Percentiles rank a stretch among this genome's conserved stretches.
These are phyloP conservation scores for Suillus luteus DNA, from an alignment of 768 basidiomycete species.

Conservation along the genomic window DNA sequence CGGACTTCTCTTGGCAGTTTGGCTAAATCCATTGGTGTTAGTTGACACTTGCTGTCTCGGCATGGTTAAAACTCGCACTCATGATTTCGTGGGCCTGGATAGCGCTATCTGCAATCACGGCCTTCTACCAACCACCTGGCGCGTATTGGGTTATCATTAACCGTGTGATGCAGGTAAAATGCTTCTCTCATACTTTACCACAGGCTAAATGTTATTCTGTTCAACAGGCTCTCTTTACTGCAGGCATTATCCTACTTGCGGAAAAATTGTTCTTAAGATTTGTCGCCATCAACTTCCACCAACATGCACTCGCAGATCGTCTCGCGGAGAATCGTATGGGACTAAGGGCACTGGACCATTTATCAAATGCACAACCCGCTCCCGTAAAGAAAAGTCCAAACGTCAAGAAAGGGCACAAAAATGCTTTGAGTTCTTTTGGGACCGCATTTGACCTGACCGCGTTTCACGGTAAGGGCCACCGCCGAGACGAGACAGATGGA, in stretches of 20 bases:
- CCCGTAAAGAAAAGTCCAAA: constrained; percentile 41
- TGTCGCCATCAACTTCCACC: constrained; percentile 81
- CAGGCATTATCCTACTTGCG: constrained; percentile 44
- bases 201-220: constrained; percentile 10
- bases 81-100: constrained; percentile 78
- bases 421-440: constrained; percentile 37
- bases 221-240: constrained; percentile 46
- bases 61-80: constrained; percentile 70
- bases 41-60: constrained; percentile 67
- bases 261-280: constrained; percentile 70
- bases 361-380: constrained; percentile 64
- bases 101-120: constrained; percentile 61
- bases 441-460: constrained; percentile 38
- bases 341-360: constrained; percentile 66
- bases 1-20: not conserved
- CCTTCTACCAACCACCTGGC: constrained; percentile 59
- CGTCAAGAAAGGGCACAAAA: constrained; percentile 49
- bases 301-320: constrained; percentile 73
- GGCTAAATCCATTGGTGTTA: constrained; percentile 26
- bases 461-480: constrained; percentile 15
- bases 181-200: constrained; percentile 12
- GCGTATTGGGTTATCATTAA: constrained; percentile 70
- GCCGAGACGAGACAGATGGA: constrained; percentile 7
- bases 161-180: constrained; percentile 64
- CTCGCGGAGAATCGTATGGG: constrained; percentile 70